phyloP scores from a whole-genome alignment of 2,329 filamentous ascomycete species.

The Apiospora kogelbergensis region DNA sequence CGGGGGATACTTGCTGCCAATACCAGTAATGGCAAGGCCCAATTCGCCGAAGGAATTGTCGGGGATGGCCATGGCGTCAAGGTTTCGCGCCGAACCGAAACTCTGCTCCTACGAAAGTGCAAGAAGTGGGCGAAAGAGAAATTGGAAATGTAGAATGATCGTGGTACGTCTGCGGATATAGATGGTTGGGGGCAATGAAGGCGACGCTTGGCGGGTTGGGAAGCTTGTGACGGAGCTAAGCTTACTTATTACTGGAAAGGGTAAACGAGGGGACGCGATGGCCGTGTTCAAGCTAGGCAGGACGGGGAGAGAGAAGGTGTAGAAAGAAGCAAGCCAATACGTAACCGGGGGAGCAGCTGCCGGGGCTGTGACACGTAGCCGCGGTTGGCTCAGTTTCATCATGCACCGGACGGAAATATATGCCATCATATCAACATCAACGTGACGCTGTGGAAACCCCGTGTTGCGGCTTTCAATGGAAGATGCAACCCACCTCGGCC shows the following conservation, averaged over 20 bases:
- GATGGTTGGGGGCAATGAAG: neutral
- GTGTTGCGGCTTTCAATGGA: neutral
- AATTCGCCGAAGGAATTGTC: constrained; percentile 47
- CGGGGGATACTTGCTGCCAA: constrained; percentile 62
- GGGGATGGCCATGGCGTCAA: constrained; percentile 40
- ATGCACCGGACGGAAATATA: neutral
- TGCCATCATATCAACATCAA: neutral
- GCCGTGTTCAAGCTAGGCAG: too few species aligned
- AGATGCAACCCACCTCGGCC: neutral
- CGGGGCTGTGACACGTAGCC: neutral
- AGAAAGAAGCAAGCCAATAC: too few species aligned
- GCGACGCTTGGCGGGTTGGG: neutral
- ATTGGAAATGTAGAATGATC: neutral
- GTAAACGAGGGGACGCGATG: neutral
- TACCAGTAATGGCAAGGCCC: constrained; percentile 59
- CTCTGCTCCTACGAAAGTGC: neutral
- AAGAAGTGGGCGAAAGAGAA: neutral
- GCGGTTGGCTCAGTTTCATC: neutral
- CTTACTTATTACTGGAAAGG: neutral
- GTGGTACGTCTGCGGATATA: neutral
- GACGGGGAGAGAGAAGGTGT: too few species aligned
- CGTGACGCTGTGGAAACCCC: neutral
- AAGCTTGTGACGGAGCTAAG: neutral
- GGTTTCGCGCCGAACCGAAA: neutral
- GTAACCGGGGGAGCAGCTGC: neutral